phyloP scores from a whole-genome alignment of 257 asterid species.

The Ajuga chamaepitys region DNA sequence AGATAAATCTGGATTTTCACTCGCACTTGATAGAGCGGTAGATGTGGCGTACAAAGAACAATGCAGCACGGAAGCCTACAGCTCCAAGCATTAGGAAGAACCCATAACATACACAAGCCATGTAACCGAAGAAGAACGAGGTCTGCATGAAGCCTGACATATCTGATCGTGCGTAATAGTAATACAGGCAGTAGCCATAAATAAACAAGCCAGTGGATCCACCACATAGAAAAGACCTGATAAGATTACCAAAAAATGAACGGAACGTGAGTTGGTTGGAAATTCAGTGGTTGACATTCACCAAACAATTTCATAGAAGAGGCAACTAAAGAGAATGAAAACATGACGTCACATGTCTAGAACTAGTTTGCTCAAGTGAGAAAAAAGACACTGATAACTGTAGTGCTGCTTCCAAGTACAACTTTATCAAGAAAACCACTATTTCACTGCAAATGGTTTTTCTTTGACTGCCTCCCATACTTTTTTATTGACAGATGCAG shows the following conservation, averaged over 20 bases:
- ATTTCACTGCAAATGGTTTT: neutral
- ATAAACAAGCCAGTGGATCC: conserved; percentile 90
- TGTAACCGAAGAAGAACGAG: conserved; percentile 85
- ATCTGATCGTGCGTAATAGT: conserved; percentile 77
- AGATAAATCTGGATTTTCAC: conserved; percentile 14
- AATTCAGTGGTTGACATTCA: neutral
- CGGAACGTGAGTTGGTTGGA: neutral
- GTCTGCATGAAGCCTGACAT: conserved; percentile 98
- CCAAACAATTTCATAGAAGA: neutral
- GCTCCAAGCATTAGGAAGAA: conserved; percentile 89
- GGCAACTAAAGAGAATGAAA: too few species aligned
- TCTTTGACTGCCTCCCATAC: neutral
- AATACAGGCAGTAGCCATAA: conserved; percentile 76
- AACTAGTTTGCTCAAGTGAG: neutral
- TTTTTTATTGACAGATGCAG: neutral
- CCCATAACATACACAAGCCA: conserved; percentile 78
- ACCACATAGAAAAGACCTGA: conserved; percentile 84
- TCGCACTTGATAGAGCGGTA: conserved; percentile 74
- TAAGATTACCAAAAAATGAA: neutral
- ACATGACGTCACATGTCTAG: neutral
- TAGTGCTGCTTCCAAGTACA: neutral
- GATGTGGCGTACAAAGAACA: conserved; percentile 82
- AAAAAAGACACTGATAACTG: neutral
- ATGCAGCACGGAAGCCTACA: conserved; percentile 83
- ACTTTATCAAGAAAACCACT: neutral